Conservation (phyloP, 495 filamentous ascomycete species). For the Hypoxylon fragiforme region DNA sequence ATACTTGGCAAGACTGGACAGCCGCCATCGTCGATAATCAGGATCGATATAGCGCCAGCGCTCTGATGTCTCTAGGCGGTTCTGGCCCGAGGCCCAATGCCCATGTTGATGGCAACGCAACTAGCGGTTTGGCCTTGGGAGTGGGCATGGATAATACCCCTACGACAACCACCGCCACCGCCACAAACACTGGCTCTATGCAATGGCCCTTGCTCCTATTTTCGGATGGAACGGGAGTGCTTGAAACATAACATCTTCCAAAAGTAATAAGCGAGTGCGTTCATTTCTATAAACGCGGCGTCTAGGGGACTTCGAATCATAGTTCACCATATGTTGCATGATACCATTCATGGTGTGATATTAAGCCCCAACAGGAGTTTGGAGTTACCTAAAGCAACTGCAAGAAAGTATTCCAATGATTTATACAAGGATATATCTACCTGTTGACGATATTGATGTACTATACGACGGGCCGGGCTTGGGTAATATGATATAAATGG, state of each 20-base stretch:
- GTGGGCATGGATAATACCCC: conserved; percentile 29
- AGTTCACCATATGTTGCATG: not conserved
- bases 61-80: conserved; percentile 46
- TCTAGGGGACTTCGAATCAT: not conserved
- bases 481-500: not conserved
- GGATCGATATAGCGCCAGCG: conserved; percentile 49
- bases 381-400: not conserved
- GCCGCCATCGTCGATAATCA: conserved; percentile 51
- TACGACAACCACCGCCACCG: conserved; percentile 24
- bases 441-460: conserved; percentile 26
- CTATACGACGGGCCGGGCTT: conserved; percentile 13
- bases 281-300: no score
- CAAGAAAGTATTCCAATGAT: not conserved
- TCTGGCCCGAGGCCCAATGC: conserved; percentile 26
- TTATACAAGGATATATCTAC: not conserved
- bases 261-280: no score
- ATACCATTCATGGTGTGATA: not conserved
- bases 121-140: conserved; percentile 18
- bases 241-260: conserved; percentile 9
- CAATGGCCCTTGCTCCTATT: conserved; percentile 39
- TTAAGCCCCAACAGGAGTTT: not conserved
- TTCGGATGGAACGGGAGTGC: conserved; percentile 34
- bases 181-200: no score
- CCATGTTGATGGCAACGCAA: conserved; percentile 16
- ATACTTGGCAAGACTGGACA: conserved; percentile 54